A percentile compares a stretch with the other conserved stretches of the same genome.
Evolutionary conservation across 2,329 filamentous ascomycete genomes (phyloP).

Genomic region (Fusarium cyanostomum): DNA sequence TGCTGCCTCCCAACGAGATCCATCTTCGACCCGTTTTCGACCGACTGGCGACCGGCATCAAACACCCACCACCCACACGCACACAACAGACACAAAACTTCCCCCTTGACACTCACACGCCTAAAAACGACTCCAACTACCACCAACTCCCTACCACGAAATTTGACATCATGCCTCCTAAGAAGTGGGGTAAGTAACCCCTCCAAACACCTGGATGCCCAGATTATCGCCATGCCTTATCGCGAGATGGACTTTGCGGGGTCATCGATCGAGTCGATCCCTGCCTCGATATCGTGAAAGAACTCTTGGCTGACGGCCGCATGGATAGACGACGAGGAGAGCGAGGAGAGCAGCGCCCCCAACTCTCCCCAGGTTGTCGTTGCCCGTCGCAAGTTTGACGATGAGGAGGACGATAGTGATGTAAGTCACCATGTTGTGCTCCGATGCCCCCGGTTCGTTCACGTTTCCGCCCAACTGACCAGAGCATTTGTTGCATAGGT

Average conservation of each 20-base stretch:
- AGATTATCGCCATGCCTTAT: constrained; percentile 19
- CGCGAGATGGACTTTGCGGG: constrained; percentile 24
- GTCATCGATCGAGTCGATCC: constrained; percentile 4
- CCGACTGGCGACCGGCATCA: constrained; percentile 26
- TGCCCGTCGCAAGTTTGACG: constrained; percentile 76
- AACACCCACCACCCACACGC: constrained; percentile 29
- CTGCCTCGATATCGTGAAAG: background rate
- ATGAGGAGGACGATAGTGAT: constrained; percentile 87
- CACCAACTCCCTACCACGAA: constrained; percentile 11
- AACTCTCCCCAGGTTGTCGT: constrained; percentile 51
- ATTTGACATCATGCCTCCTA: constrained; percentile 54
- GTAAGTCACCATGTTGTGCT: constrained; percentile 58
- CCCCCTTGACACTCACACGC: constrained; percentile 16
- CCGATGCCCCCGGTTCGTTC: background rate
- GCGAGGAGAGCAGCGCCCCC: constrained; percentile 49
- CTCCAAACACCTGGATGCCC: constrained; percentile 3
- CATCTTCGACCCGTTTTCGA: constrained; percentile 37
- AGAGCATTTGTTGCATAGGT: constrained; percentile 65
- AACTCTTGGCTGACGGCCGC: constrained; percentile 15
- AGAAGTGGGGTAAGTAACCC: constrained; percentile 55
- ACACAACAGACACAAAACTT: constrained; percentile 39
- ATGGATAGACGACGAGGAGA: constrained; percentile 52
- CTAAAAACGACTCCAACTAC: constrained; percentile 14
- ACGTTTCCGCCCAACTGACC: constrained; percentile 4
- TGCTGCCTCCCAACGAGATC: constrained; percentile 12